Percentiles rank a stretch among this genome's conserved stretches.
phyloP scores from a whole-genome alignment of 2,329 filamentous ascomycete species.

The Fragosphaeria purpurea region DNA sequence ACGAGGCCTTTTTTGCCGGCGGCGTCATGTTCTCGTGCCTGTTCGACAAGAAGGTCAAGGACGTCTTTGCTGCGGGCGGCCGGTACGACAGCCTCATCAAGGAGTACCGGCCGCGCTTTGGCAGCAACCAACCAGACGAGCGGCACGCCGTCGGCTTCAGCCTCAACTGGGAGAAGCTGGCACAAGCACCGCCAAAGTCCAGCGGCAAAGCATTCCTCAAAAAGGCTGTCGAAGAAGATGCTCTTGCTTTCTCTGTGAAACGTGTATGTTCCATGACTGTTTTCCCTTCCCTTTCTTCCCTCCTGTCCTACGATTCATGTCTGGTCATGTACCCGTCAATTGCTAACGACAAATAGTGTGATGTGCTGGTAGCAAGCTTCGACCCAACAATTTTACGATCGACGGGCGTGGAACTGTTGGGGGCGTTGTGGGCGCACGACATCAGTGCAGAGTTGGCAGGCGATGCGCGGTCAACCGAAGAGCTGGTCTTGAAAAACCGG shows the following conservation, averaged over 20 bases:
- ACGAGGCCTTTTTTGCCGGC: constrained; percentile 80
- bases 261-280: constrained; percentile 37
- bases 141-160: constrained; percentile 88
- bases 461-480: constrained; percentile 69
- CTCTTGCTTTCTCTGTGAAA: constrained; percentile 50
- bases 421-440: constrained; percentile 69
- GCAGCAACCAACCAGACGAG: constrained; percentile 46
- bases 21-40: constrained; percentile 86
- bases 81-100: constrained; percentile 85
- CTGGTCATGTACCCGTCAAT: background rate
- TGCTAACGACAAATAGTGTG: constrained; percentile 45
- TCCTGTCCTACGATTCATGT: too few relatives aligned
- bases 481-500: constrained; percentile 64
- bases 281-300: constrained; percentile 7
- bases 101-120: constrained; percentile 65
- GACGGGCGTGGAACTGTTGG: constrained; percentile 65
- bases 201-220: constrained; percentile 50
- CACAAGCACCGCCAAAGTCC: constrained; percentile 47
- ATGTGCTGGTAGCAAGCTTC: constrained; percentile 83
- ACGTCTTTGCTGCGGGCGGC: constrained; percentile 87
- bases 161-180: constrained; percentile 75
- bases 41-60: constrained; percentile 71
- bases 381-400: constrained; percentile 67
- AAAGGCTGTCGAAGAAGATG: constrained; percentile 53
- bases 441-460: constrained; percentile 82